A percentile compares a stretch with the other conserved stretches of the same genome.
These are phyloP conservation scores for Diplodia seriata DNA, from an alignment of 2,329 filamentous ascomycete species.

Conservation along the genomic window DNA sequence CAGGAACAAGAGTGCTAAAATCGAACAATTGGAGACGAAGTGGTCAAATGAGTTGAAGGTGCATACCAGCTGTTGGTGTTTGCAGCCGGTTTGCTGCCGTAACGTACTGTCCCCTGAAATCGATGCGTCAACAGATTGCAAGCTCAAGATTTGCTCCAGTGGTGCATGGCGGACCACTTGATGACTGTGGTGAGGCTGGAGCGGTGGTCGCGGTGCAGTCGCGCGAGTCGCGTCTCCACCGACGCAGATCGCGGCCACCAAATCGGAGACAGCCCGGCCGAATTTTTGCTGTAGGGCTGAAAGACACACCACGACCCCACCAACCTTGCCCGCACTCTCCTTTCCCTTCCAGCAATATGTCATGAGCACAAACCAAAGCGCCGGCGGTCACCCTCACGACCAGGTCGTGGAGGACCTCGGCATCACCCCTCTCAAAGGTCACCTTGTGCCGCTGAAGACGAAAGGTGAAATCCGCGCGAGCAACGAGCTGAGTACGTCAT, in stretches of 20 bases:
- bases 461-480: slow-evolving; percentile 59
- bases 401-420: slow-evolving; percentile 13
- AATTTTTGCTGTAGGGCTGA: slow-evolving; percentile 27
- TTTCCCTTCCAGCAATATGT: slow-evolving; percentile 24
- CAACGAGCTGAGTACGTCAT: slow-evolving; percentile 49
- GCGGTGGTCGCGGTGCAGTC: neutral
- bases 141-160: neutral
- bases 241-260: neutral
- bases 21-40: neutral
- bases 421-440: slow-evolving; percentile 34
- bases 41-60: neutral
- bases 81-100: neutral
- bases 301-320: slow-evolving; percentile 4
- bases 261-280: slow-evolving; percentile 4
- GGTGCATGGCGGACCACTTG: neutral
- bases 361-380: slow-evolving; percentile 31
- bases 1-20: neutral
- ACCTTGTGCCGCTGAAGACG: slow-evolving; percentile 53
- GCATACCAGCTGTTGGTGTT: neutral
- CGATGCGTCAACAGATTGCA: neutral
- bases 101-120: neutral
- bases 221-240: neutral
- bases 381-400: slow-evolving; percentile 5
- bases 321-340: neutral
- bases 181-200: neutral